Conservation (phyloP, 2,329 filamentous ascomycete genomes). For the Diaporthe batatas region DNA sequence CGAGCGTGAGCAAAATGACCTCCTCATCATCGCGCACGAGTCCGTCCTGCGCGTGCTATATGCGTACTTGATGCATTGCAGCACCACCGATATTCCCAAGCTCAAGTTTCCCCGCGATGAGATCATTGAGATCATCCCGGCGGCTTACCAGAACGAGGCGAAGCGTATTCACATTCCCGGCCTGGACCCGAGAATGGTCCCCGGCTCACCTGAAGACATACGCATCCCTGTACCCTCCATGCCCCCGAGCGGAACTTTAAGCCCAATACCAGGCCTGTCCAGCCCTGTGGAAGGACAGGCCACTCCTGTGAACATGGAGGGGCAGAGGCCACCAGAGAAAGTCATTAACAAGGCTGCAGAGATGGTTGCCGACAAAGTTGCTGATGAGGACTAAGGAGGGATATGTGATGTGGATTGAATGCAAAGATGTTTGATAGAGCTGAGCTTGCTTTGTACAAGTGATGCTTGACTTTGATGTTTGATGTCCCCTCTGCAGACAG, state of each 20-base stretch:
- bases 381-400: constrained; percentile 62
- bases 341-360: constrained; percentile 65
- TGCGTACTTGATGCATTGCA: constrained; percentile 98
- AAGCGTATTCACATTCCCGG: constrained; percentile 89
- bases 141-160: constrained; percentile 96
- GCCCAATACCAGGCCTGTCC: constrained; percentile 64
- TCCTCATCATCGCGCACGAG: constrained; percentile 98
- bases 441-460: neutral
- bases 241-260: constrained; percentile 56
- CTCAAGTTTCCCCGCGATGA: constrained; percentile 95
- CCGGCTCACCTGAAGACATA: constrained; percentile 84
- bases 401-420: neutral
- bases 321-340: constrained; percentile 58
- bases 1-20: constrained; percentile 94
- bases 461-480: neutral
- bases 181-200: constrained; percentile 75
- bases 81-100: constrained; percentile 91
- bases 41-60: constrained; percentile 97
- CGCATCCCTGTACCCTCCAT: constrained; percentile 76
- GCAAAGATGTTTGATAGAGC: constrained; percentile 1
- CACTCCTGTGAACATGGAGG: constrained; percentile 33
- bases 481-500: neutral
- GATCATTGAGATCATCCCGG: constrained; percentile 98
- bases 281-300: constrained; percentile 60
- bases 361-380: constrained; percentile 65